These are phyloP conservation scores for Aleurites moluccanus DNA, from an alignment of 441 rosid genomes.

Conservation along the genomic window DNA sequence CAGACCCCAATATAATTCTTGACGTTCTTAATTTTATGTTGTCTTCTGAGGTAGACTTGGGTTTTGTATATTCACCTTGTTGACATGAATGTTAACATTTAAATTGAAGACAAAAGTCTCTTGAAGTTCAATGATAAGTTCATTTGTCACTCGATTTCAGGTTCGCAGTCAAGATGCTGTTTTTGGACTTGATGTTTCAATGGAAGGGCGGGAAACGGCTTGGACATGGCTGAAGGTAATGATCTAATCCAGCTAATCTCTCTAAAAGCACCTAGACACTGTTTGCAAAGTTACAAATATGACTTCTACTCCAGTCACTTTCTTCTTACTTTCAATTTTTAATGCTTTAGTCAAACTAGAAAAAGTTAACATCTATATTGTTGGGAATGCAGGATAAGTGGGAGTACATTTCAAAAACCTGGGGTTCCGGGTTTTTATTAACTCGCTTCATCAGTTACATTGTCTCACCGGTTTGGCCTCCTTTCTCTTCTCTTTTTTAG, in stretches of 20 bases:
- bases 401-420: slow-evolving; percentile 67
- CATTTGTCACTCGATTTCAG: slow-evolving; percentile 34
- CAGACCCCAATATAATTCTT: slow-evolving; percentile 55
- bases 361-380: not conserved
- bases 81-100: slow-evolving; percentile 7
- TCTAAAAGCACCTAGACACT: not conserved
- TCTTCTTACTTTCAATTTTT: not conserved
- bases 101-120: slow-evolving; percentile 6
- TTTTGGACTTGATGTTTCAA: slow-evolving; percentile 61
- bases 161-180: slow-evolving; percentile 86
- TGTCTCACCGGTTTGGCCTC: slow-evolving; percentile 74
- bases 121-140: slow-evolving; percentile 6
- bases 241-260: not conserved
- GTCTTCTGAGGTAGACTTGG: slow-evolving; percentile 66
- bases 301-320: not conserved
- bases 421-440: slow-evolving; percentile 74
- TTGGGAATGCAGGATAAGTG: slow-evolving; percentile 59
- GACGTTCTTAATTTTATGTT: slow-evolving; percentile 80
- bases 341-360: not conserved
- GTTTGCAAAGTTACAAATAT: not conserved
- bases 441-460: slow-evolving; percentile 66
- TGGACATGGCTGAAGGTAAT: slow-evolving; percentile 86
- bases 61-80: not conserved
- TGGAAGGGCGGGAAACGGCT: slow-evolving; percentile 88
- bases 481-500: not conserved